Evolutionary conservation across 75 land plant genomes (phyloP).

Genomic region (Selaginella moellendorffii): DNA sequence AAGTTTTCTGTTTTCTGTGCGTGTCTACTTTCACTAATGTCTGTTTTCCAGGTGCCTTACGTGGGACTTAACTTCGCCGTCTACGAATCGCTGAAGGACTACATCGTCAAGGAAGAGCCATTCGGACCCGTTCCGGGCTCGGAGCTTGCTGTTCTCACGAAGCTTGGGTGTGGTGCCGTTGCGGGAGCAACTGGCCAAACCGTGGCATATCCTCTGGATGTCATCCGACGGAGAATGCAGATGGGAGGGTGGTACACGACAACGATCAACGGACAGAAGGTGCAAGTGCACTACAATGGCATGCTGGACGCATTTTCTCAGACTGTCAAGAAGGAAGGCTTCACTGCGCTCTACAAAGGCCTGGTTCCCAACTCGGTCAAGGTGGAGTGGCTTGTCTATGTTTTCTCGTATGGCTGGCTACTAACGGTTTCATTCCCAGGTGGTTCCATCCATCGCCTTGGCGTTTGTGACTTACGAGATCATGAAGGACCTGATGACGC

Average conservation of each 20-base stretch:
- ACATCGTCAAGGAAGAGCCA: constrained; percentile 45
- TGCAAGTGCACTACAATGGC: not conserved
- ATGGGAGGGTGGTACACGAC: constrained; percentile 21
- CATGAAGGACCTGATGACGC: not conserved
- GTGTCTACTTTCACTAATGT: not conserved
- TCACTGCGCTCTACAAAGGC: constrained; percentile 7
- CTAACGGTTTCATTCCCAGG: not conserved
- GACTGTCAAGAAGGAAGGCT: constrained; percentile 7
- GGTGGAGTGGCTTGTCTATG: not conserved
- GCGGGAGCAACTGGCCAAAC: constrained; percentile 96
- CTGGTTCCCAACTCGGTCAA: constrained; percentile 9
- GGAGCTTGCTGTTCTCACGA: constrained; percentile 58
- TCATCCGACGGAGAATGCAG: constrained; percentile 41
- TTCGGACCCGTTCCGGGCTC: constrained; percentile 36
- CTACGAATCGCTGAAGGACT: constrained; percentile 83
- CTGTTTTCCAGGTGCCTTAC: constrained; percentile 55
- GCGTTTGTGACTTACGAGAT: constrained; percentile 7
- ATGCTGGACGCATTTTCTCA: constrained; percentile 4
- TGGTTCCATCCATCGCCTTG: not conserved
- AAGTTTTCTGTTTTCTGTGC: constrained; percentile 3
- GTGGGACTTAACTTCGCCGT: constrained; percentile 92
- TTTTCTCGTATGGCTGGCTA: not conserved
- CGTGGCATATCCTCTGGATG: constrained; percentile 91
- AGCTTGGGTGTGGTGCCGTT: constrained; percentile 83
- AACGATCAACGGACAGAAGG: constrained; percentile 56